Evolutionary conservation across 2,329 filamentous ascomycete species (phyloP).

Genomic region (Fusarium subtropicale): DNA sequence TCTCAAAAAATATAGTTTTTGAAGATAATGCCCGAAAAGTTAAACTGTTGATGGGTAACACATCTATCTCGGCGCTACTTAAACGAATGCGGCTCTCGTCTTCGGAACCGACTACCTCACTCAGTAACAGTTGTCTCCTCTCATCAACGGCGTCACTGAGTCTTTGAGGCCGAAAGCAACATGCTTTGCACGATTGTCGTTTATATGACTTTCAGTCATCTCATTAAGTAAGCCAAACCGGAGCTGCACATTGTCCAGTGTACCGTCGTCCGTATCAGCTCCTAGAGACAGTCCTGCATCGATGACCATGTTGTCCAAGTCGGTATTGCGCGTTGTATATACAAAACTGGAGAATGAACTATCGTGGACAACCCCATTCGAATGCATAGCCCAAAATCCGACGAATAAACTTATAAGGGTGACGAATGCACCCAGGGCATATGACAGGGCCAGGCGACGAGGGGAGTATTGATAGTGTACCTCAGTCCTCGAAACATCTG

Average conservation of each 20-base stretch:
- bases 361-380: no score
- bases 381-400: no score
- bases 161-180: accelerated
- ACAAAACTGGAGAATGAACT: no score
- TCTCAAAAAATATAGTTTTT: neutral
- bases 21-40: neutral
- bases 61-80: neutral
- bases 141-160: neutral
- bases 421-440: no score
- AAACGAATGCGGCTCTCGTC: neutral
- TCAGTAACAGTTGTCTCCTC: neutral
- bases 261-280: neutral
- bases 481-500: accelerated
- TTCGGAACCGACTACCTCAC: neutral
- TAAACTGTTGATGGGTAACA: neutral
- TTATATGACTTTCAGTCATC: accelerated
- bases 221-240: neutral
- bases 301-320: no score
- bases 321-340: accelerated
- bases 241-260: neutral
- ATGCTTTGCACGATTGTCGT: neutral
- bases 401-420: no score
- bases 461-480: no score
- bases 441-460: no score
- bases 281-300: neutral